Base-by-base conservation (phyloP, 495 filamentous ascomycete species). In the Aspergillus asperescens region DNA sequence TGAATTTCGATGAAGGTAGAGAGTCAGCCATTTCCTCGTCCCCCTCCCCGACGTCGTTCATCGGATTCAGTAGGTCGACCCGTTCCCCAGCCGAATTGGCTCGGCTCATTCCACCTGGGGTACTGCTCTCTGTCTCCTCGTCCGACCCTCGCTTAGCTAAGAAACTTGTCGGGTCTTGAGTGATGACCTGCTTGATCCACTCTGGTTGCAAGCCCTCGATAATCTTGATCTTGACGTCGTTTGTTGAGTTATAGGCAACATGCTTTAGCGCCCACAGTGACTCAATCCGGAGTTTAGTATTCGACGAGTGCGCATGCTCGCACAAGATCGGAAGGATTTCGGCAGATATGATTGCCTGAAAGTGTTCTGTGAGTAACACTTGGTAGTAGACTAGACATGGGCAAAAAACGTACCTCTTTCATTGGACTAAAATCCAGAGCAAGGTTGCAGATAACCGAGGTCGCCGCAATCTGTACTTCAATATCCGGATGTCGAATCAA, bases 191-290 rank as follows among this genome's bases (percentile, higher is more conserved):
- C 53, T 91, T 77, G 27, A 97, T 79, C 88, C 88, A 95, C 15
- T 79, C 81, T 1, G 87, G 77, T 7, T 82, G 82, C 4, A 97
- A 74, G 51, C 87, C 84, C 38, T 92, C 82, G 20, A 96, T 71
- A 40, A 87, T 84, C 40, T 77, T 78, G 57, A 84, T 83, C 68
- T 91, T 93, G 45, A 86, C 72, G 13, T 85, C 79, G 41, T 82
- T 81, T 19, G 78, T 71, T 1, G 86, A 79, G 24, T 79, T 77
- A 37, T 82, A 75, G 6, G 93, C 84, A 24, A 96, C 69, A 67
- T 96, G 88, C 61, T 96, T 97, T 40, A 98, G 74, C 16, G 89
- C 90, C 93, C 93, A 97, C 8, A 98, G 67, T 7, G 89, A 87
- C 55, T 89, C 87, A 10, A 93, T 74, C 39, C 87, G 79, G 34